Evolutionary conservation across 2,329 filamentous ascomycete species (phyloP).

Genomic region (Penicillium brasilianum): DNA sequence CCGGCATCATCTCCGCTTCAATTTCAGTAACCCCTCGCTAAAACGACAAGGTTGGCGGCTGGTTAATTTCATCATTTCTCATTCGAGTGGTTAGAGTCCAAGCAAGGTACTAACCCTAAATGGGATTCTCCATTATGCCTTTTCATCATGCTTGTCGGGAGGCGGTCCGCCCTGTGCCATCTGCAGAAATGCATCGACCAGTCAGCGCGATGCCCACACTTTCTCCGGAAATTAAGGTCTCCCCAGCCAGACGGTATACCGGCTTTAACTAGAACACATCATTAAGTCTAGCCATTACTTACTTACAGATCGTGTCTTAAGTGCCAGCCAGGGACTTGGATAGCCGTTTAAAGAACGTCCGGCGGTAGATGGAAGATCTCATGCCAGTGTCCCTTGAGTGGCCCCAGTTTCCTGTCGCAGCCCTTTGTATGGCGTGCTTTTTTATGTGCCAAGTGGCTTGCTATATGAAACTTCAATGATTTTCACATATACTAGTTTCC

Average conservation of each 20-base stretch:
- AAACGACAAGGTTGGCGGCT: background rate
- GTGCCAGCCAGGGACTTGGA: background rate
- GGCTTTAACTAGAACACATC: background rate
- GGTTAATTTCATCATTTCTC: background rate
- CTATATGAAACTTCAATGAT: background rate
- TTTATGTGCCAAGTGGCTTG: background rate
- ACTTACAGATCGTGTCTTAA: background rate
- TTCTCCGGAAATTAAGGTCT: background rate
- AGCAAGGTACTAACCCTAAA: background rate
- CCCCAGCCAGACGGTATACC: background rate
- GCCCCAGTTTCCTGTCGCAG: too few species aligned
- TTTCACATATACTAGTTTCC: background rate
- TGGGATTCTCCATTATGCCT: too few species aligned
- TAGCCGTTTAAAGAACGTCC: too few species aligned
- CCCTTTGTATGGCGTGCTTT: too few species aligned
- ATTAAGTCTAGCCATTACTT: background rate
- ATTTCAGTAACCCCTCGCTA: background rate
- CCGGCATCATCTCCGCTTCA: constrained; percentile 13
- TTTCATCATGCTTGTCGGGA: background rate
- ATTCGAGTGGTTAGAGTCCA: background rate
- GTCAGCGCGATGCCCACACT: constrained; percentile 10
- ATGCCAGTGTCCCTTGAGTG: too few species aligned
- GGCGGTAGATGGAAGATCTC: too few species aligned
- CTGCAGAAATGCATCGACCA: constrained; percentile 10
- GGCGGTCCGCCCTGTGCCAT: constrained; percentile 2